Percentiles rank a stretch among this genome's conserved stretches.
phyloP scores from a whole-genome alignment of 441 rosid genomes.

The Erodium texanum region DNA sequence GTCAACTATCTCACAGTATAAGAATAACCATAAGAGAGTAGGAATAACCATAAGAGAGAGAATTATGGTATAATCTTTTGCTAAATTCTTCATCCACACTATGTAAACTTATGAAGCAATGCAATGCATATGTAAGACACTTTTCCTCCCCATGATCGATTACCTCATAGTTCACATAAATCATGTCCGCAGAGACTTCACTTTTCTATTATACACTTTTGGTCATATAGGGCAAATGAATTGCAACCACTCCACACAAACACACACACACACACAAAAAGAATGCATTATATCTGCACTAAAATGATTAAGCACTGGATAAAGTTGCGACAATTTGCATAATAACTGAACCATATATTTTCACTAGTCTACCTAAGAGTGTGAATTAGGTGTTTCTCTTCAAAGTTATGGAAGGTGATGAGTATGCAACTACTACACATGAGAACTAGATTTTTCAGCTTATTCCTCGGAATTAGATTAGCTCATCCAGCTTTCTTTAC shows the following conservation, averaged over 20 bases:
- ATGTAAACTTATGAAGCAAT: no score
- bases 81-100: no score
- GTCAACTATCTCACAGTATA: no score
- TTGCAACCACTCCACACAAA: background rate
- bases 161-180: no score
- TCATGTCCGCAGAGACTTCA: no score
- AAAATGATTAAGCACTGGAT: background rate
- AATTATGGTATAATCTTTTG: no score
- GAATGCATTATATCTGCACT: background rate
- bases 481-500: background rate
- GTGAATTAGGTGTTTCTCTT: background rate
- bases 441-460: background rate
- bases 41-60: no score
- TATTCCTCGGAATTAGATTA: background rate
- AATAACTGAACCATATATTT: background rate
- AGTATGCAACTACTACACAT: background rate
- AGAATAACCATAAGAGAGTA: no score
- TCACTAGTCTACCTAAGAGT: background rate
- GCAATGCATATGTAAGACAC: no score
- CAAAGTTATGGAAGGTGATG: background rate
- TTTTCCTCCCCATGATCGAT: no score
- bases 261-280: background rate
- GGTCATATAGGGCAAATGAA: no score
- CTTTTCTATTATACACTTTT: no score
- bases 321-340: background rate